Percentiles rank a stretch among this genome's conserved stretches.
Evolutionary conservation across 805 yeast genomes (phyloP).

Genomic region (Yarrowia phangngaensis): DNA sequence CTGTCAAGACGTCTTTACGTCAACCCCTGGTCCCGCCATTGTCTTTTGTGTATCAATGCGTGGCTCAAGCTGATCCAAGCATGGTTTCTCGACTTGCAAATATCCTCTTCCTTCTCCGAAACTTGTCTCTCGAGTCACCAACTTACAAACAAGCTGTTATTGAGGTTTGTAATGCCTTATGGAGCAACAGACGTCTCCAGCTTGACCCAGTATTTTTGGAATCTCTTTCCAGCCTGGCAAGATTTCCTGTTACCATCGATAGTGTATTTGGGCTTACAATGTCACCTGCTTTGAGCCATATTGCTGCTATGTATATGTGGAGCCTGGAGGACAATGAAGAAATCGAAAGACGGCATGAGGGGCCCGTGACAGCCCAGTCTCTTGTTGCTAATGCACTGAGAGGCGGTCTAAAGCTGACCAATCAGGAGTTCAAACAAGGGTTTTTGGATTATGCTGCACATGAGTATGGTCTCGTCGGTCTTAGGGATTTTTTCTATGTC

Average conservation of each 20-base stretch:
- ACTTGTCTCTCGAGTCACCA: not conserved
- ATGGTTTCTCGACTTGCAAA: not conserved
- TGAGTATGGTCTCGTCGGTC: not conserved
- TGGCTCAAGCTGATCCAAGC: slow-evolving; percentile 3
- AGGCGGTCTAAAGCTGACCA: slow-evolving; percentile 1
- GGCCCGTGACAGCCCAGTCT: slow-evolving; percentile 7
- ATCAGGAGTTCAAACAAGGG: slow-evolving; percentile 11
- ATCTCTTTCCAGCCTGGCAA: not conserved
- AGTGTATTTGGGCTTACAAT: slow-evolving; percentile 8
- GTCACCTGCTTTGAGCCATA: slow-evolving; percentile 9
- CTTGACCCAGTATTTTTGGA: not conserved
- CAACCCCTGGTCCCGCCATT: not conserved
- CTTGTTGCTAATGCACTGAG: not conserved
- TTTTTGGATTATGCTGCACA: not conserved
- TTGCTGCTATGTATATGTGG: slow-evolving; percentile 12
- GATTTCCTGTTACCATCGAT: slow-evolving; percentile 1
- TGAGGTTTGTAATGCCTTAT: not conserved
- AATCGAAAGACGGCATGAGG: slow-evolving; percentile 12
- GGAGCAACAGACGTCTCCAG: slow-evolving; percentile 4
- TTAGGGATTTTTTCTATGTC: slow-evolving; percentile 3
- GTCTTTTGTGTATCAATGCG: not conserved
- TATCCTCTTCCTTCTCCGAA: not conserved
- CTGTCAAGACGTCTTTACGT: not conserved
- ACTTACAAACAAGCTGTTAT: slow-evolving; percentile 3
- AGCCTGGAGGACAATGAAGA: slow-evolving; percentile 6